Conservation (phyloP, 805 yeast genomes). For the Debaryomyces tyrocola region DNA sequence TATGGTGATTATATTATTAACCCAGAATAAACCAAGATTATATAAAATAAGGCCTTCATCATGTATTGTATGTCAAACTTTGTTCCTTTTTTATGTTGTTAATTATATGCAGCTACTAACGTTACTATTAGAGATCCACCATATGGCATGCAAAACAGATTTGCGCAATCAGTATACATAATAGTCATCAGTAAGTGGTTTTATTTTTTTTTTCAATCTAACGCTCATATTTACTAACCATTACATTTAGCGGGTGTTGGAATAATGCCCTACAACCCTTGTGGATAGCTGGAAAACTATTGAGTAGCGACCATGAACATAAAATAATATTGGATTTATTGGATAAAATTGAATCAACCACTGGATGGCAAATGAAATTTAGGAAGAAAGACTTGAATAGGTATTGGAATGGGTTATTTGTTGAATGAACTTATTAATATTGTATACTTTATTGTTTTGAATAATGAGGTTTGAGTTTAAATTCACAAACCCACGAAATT, state of each 20-base stretch:
- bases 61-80: slow-evolving; percentile 3
- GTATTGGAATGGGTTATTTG: slow-evolving; percentile 16
- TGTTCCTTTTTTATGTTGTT: background rate
- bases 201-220: too few relatives aligned
- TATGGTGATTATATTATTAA: slow-evolving; percentile 36
- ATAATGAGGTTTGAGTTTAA: too few relatives aligned
- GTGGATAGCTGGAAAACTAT: slow-evolving; percentile 24
- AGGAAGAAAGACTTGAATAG: slow-evolving; percentile 25
- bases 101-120: slow-evolving; percentile 2
- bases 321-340: slow-evolving; percentile 16
- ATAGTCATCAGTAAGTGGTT: slow-evolving; percentile 16
- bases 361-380: slow-evolving; percentile 25
- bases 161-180: slow-evolving; percentile 31
- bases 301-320: slow-evolving; percentile 25
- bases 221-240: slow-evolving; percentile 1
- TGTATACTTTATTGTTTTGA: too few relatives aligned
- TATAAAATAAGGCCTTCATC: slow-evolving; percentile 21
- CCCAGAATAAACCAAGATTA: slow-evolving; percentile 40
- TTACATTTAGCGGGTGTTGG: slow-evolving; percentile 17
- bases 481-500: too few relatives aligned
- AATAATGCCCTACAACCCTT: slow-evolving; percentile 26
- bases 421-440: too few relatives aligned
- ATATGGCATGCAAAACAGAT: slow-evolving; percentile 44
- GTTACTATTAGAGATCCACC: slow-evolving; percentile 18
- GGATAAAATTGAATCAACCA: slow-evolving; percentile 22